Conservation (phyloP, 2,329 filamentous ascomycete species). For the Saccharata proteae region DNA sequence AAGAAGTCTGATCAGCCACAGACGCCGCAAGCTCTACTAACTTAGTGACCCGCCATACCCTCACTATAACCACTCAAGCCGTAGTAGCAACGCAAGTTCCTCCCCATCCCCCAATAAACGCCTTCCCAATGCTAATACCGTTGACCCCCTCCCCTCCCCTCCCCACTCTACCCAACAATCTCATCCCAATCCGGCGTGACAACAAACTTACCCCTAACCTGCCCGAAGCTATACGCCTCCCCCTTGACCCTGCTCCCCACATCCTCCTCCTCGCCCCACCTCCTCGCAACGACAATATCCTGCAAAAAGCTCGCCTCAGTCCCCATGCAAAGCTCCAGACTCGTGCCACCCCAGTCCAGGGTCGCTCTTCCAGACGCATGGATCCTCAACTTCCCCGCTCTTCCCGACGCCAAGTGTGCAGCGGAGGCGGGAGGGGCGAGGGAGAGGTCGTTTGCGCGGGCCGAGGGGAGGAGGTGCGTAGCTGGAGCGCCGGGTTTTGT, state of each 20-base stretch:
- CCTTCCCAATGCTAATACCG: too few species aligned
- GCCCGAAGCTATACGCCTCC: slow-evolving; percentile 44
- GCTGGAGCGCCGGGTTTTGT: slow-evolving; percentile 4
- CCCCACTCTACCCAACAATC: slow-evolving; percentile 27
- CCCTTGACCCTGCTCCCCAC: slow-evolving; percentile 24
- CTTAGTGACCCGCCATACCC: too few species aligned
- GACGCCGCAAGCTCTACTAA: too few species aligned
- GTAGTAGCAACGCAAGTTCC: too few species aligned
- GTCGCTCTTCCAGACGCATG: slow-evolving; percentile 50
- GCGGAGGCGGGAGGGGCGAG: slow-evolving; percentile 14
- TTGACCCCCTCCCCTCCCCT: too few species aligned
- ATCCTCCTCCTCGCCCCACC: slow-evolving; percentile 19
- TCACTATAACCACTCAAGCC: too few species aligned
- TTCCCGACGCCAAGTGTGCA: slow-evolving; percentile 36
- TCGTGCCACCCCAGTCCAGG: slow-evolving; percentile 51
- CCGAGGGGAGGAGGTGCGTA: not conserved
- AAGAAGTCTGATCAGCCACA: too few species aligned
- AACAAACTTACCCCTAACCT: slow-evolving; percentile 53
- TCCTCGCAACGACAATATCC: slow-evolving; percentile 39
- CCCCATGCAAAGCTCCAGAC: slow-evolving; percentile 45
- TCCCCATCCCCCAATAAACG: too few species aligned
- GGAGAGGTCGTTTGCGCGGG: not conserved
- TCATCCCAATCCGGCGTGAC: slow-evolving; percentile 49
- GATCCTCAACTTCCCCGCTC: slow-evolving; percentile 49
- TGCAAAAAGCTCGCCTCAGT: slow-evolving; percentile 46